Evolutionary conservation across 805 yeast genomes (phyloP), one percentile per base, ranked within the genome.

Genomic region (Candida sanyiensis): DNA sequence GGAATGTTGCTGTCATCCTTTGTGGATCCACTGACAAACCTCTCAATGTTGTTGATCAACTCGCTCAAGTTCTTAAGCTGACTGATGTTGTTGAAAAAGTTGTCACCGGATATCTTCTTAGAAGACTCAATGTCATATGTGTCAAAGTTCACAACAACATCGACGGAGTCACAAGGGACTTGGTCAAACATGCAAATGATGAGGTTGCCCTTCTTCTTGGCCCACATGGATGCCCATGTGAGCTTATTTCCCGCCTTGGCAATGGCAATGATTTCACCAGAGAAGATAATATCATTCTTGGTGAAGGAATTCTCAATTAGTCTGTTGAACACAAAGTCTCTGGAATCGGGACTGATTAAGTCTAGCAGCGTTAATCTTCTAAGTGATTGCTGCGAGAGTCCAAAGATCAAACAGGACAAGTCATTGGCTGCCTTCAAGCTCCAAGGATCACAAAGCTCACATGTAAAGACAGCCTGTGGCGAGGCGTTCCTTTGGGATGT

Each of bases 161-260:
- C 85, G 40, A 77, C 67, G n/a, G 81, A 77, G 51, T 73, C 78
- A 53, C 82, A 76, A 3, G 78, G 84, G 21, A 88, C 86, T 54
- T 86, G 93, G 53, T 88, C 95, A 54, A 89, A 80, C 65, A 86
- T 86, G 64, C 93, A 80, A 35, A 87, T 81, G 38, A 88, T 70
- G 39, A 84, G 60, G 31, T 75, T 75, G 4, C 80, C 80, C 48
- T 80, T 77, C 42, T 77, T 67, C 51, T 88, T 88, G 1, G 93
- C 95, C 96, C 96, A 90, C 40, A 89, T 60, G 0, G 95, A 83
- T 9, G 95, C 88, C 83, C 95, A 80, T 1, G 89, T 83, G 42
- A 73, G 64, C 21, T 72, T 72, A 34, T 71, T 72, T 13, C 83
- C 83, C 11, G 80, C 77, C 48, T 86, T 72, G 28, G 74, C 67